Evolutionary conservation across 164 flowering plant species (phyloP).

Genomic region (Macadamia tetraphylla): DNA sequence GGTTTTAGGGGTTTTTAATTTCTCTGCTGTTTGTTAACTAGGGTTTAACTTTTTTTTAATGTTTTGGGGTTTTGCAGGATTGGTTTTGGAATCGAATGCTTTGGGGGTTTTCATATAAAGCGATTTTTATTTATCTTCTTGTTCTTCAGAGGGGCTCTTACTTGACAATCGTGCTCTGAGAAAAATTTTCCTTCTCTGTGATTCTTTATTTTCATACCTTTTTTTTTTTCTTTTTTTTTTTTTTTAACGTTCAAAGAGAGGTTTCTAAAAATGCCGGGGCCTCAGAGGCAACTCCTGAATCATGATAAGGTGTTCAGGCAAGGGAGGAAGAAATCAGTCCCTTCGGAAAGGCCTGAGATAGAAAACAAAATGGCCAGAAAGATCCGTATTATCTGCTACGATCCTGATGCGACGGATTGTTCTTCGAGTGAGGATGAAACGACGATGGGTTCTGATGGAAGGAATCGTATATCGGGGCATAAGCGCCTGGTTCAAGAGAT

Average conservation of each 20-base stretch:
- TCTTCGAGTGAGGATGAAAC: constrained; percentile 61
- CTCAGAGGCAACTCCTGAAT: constrained; percentile 18
- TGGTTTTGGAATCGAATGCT: constrained; percentile 67
- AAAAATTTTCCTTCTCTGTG: neutral
- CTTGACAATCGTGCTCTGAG: constrained; percentile 31
- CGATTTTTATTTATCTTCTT: constrained; percentile 42
- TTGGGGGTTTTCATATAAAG: constrained; percentile 72
- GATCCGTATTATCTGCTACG: constrained; percentile 53
- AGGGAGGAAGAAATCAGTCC: constrained; percentile 13
- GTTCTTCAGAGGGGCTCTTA: constrained; percentile 59
- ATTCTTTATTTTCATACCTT: constrained; percentile 7
- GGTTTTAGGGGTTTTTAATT: constrained; percentile 1
- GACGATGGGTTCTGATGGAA: neutral
- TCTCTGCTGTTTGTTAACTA: constrained; percentile 5
- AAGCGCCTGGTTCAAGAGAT: constrained; percentile 50
- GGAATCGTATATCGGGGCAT: neutral
- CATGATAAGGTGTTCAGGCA: constrained; percentile 22
- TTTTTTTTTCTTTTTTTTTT: constrained; percentile 3
- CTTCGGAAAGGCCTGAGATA: neutral
- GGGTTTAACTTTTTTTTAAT: constrained; percentile 8
- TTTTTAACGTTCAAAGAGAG: no score
- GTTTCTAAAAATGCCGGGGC: constrained; percentile 28
- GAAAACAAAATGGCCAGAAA: constrained; percentile 29
- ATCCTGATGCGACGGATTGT: constrained; percentile 81
- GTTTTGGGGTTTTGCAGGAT: constrained; percentile 53